Percentiles rank a stretch among this genome's conserved stretches.
Evolutionary conservation across 345 rosid species (phyloP).

Genomic region (Populus nigra): DNA sequence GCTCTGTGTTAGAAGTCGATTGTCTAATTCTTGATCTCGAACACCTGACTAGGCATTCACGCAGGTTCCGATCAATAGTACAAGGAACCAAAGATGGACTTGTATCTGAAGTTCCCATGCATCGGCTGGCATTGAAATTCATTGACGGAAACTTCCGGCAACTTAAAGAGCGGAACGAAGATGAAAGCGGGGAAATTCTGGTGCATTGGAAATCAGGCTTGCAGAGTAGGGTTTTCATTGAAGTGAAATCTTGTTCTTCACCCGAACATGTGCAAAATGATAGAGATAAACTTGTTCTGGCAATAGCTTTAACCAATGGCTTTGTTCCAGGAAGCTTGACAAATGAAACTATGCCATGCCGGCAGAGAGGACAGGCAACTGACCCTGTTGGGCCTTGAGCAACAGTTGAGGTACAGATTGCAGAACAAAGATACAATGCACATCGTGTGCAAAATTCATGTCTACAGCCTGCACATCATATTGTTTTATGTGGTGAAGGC

Average conservation of each 20-base stretch:
- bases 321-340: slow-evolving; percentile 53
- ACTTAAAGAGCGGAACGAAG: slow-evolving; percentile 73
- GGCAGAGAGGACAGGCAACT: slow-evolving; percentile 87
- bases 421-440: slow-evolving; percentile 80
- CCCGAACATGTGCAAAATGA: slow-evolving; percentile 71
- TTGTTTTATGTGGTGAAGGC: not conserved
- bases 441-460: slow-evolving; percentile 88
- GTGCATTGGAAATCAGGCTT: slow-evolving; percentile 55
- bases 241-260: slow-evolving; percentile 53
- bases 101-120: slow-evolving; percentile 63
- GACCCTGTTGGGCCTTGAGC: slow-evolving; percentile 65
- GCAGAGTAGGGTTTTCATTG: slow-evolving; percentile 61
- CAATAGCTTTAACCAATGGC: slow-evolving; percentile 38
- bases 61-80: slow-evolving; percentile 29
- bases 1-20: slow-evolving; percentile 41
- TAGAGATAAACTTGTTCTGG: slow-evolving; percentile 72
- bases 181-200: slow-evolving; percentile 51
- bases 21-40: slow-evolving; percentile 56
- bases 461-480: slow-evolving; percentile 62
- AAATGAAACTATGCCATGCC: slow-evolving; percentile 80
- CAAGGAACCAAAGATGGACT: slow-evolving; percentile 48
- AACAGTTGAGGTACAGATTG: slow-evolving; percentile 46
- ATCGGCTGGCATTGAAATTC: slow-evolving; percentile 54
- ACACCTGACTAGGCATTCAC: slow-evolving; percentile 40
- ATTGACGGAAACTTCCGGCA: slow-evolving; percentile 65